Evolutionary conservation across 1,284 basidiomycete genomes (phyloP), one percentile per base, ranked within the genome.

Genomic region (Microbotryum violaceum): DNA sequence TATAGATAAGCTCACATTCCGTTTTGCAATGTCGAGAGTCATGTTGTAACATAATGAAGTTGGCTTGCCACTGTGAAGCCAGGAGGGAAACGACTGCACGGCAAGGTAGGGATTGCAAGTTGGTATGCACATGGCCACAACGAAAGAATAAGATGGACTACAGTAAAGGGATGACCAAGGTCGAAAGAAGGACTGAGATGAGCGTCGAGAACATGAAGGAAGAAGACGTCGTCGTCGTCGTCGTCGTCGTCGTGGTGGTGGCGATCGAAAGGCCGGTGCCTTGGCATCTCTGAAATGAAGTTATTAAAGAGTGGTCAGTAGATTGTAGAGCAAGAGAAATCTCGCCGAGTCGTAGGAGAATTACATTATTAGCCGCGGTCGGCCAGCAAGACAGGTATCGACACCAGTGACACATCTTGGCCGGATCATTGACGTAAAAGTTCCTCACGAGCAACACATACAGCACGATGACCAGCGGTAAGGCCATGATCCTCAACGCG

Each of bases 311-410:
- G 48, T 49, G 9, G 8, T 31, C 31, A 31, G 31, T 7, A 10
- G 9, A 56, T 5, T 53, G 25, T 12, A 23, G 23, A 50, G 1
- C 21, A 21, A 33, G 4, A 10, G 16, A 47, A 20, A 5, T 6
- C 16, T 18, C 21, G 49, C 20, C 44, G 7, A 16, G 25, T 25
- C 9, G 6, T 21, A 7, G 31, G 37, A 14, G 44, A 25, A 49
- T 46, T 45, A 52, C 54, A 21, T 64, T 64, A 53, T 58, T 61
- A 16, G 46, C 16, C 14, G 51, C 50, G 5, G 85, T 86, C 1
- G 91, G 91, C 73, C 91, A 85, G 70, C 91, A 94, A 1, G 87
- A 90, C 4, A 94, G 76, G 75, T 90, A 94, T 57, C 90, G 82
- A 73, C 94, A 97, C 76, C 92, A 89, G 54, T 83, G 80, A 74